Evolutionary conservation across 2,329 filamentous ascomycete species (phyloP).

Genomic region (Trichoderma aggressivum): DNA sequence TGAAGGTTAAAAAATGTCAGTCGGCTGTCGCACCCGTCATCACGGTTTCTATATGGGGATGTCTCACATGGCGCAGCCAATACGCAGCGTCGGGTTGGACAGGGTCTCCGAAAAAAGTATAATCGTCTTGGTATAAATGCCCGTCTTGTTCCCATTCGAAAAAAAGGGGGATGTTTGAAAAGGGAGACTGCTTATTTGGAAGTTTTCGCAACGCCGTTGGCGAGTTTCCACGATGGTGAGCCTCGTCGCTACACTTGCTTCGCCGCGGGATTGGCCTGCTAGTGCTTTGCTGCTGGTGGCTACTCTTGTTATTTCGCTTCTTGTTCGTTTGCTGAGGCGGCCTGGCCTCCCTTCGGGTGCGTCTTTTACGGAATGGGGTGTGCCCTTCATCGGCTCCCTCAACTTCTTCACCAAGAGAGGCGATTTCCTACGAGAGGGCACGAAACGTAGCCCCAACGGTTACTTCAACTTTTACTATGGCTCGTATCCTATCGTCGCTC

Average conservation of each 20-base stretch:
- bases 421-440: slow-evolving; percentile 41
- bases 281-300: slow-evolving; percentile 15
- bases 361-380: slow-evolving; percentile 27
- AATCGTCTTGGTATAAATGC: neutral
- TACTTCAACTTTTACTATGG: slow-evolving; percentile 51
- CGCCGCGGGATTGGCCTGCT: slow-evolving; percentile 19
- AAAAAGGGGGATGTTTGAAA: neutral
- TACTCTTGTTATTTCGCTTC: neutral
- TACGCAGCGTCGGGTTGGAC: neutral
- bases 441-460: slow-evolving; percentile 33
- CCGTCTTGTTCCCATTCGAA: neutral
- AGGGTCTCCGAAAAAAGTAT: neutral
- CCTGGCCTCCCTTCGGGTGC: slow-evolving; percentile 26
- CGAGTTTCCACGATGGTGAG: neutral
- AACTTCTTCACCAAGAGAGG: slow-evolving; percentile 46
- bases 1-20: neutral
- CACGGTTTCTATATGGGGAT: neutral
- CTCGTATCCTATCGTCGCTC: slow-evolving; percentile 40
- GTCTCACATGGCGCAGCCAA: neutral
- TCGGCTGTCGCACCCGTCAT: neutral
- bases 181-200: neutral
- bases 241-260: slow-evolving; percentile 3
- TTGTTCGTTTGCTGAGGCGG: slow-evolving; percentile 17
- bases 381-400: slow-evolving; percentile 43
- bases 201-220: neutral